Base-by-base conservation (phyloP, 441 rosid species). In the Erysimum cheiri region DNA sequence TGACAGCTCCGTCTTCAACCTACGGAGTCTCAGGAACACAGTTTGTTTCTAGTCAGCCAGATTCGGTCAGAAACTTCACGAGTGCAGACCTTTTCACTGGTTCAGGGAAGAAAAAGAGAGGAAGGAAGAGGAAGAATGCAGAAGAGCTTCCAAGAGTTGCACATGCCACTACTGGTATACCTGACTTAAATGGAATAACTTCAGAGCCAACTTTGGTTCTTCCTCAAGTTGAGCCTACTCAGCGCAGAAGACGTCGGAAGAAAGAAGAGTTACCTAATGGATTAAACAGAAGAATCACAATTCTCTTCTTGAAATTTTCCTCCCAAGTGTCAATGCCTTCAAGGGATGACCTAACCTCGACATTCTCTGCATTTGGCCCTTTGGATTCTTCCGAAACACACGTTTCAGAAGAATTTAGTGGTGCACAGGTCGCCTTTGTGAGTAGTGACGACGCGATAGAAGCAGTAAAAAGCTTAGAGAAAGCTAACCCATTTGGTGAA, bases 281-380 rank as follows among this genome's bases (percentile, higher is more conserved):
- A 49, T 72, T 83, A 65, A 67, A 80, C 64, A 77, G 57, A 13
- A 84, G 85, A 73, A 75, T 90, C 77, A 83, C 88, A 62, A 73
- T 85, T 52, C 87, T 90, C 63, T 66, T 83, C 73, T 74, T 92
- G 84, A 85, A 86, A 28, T 90, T 91, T 73, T 60, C 87, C 50
- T 77, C 82, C 4, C 88, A 81, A 74, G 80, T 17, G 53, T 60
- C 88, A 36, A 40, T 87, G 77, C 96, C 98, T 60, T 81, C 93
- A 4, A 82, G 79, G 67, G 96, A 93, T 43, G 78, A 81, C 67
- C 68, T 91, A 54, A 67, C 78, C 8, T 62, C 80, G 4, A 82
- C 79, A 50, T 88, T 91, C 77, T 76, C 81, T 73, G 81, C 76
- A 75, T 88, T 89, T 81, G 98, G 96, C 43, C 77, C 86, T 28